phyloP scores from a whole-genome alignment of 306 rosid species.

The Cicer bijugum region DNA sequence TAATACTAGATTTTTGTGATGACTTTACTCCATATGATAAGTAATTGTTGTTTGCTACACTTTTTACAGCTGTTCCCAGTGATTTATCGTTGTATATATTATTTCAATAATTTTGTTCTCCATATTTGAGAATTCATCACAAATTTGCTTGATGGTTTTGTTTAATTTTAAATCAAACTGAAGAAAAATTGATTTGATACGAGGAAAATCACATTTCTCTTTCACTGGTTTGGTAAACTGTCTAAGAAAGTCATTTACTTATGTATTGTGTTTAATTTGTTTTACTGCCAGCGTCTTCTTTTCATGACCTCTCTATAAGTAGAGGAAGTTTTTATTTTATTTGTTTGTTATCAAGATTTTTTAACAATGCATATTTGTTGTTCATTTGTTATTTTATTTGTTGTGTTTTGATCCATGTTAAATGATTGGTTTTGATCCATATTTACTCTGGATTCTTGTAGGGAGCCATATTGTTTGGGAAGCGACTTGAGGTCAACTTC shows the following conservation, averaged over 20 bases:
- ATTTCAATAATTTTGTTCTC: background rate
- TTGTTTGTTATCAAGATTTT: background rate
- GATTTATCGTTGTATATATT: background rate
- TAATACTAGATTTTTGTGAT: background rate
- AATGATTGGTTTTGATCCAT: background rate
- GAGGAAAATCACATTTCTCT: constrained; percentile 22
- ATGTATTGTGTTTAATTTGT: background rate
- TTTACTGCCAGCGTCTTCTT: background rate
- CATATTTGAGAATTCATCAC: background rate
- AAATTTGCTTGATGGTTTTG: constrained; percentile 27
- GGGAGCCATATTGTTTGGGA: constrained; percentile 93
- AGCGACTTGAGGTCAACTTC: constrained; percentile 91
- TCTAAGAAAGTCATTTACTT: background rate
- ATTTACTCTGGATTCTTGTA: constrained; percentile 32
- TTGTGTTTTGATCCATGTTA: background rate
- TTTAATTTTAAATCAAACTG: constrained; percentile 17
- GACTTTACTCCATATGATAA: background rate
- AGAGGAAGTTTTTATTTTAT: background rate
- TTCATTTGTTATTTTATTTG: background rate
- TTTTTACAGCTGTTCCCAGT: background rate
- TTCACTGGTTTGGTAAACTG: background rate
- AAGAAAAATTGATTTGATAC: constrained; percentile 15
- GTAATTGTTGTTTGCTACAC: background rate
- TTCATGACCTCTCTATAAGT: background rate
- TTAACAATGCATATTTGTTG: background rate